phyloP scores from a whole-genome alignment of 306 rosid genomes.

The Prosopis cineraria region DNA sequence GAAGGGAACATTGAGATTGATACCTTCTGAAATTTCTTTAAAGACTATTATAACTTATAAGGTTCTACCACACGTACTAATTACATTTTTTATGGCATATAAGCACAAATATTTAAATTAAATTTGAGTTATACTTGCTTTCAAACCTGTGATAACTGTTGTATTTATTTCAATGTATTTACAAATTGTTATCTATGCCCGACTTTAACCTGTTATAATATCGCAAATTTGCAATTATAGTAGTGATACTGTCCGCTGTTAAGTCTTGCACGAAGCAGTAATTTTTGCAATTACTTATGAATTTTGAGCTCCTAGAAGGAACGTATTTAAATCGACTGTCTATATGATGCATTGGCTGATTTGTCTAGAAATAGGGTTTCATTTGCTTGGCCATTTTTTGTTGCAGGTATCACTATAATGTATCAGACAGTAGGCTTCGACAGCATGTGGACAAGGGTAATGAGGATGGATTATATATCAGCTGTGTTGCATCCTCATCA shows the following conservation, averaged over 20 bases:
- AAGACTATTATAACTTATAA: slow-evolving; percentile 14
- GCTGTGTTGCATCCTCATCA: slow-evolving; percentile 77
- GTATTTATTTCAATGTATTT: not conserved
- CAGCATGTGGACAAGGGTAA: slow-evolving; percentile 96
- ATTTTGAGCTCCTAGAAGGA: not conserved
- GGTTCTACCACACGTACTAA: not conserved
- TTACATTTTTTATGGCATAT: not conserved
- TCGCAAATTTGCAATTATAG: not conserved
- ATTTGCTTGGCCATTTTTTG: slow-evolving; percentile 36
- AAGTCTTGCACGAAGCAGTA: slow-evolving; percentile 19
- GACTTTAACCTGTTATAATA: too few species aligned
- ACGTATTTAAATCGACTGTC: slow-evolving; percentile 15
- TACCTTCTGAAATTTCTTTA: not conserved
- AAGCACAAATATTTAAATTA: not conserved
- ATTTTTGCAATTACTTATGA: slow-evolving; percentile 12
- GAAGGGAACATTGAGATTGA: not conserved
- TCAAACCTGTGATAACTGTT: not conserved
- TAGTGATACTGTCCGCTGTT: not conserved
- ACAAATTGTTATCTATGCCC: not conserved
- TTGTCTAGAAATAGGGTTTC: slow-evolving; percentile 5
- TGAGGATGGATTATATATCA: slow-evolving; percentile 87
- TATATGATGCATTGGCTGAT: slow-evolving; percentile 28
- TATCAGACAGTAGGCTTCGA: slow-evolving; percentile 77
- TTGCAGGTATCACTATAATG: slow-evolving; percentile 90
- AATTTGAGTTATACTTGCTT: not conserved